A percentile compares a stretch with the other conserved stretches of the same genome.
Evolutionary conservation across 768 basidiomycete genomes (phyloP).

Genomic region (Cystobasidium tubakii): DNA sequence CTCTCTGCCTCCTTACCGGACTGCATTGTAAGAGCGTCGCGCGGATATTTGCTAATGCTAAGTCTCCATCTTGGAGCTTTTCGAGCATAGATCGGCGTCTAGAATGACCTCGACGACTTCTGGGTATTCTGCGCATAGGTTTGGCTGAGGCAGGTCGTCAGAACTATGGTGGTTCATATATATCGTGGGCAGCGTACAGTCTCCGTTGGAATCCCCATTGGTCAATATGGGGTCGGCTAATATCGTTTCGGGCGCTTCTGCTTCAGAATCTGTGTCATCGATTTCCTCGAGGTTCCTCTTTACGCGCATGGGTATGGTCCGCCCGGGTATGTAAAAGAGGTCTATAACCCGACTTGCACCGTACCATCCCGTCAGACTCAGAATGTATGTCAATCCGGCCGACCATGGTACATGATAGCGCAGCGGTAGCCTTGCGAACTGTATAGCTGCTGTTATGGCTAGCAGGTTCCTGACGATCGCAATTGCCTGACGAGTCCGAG

Average conservation of each 20-base stretch:
- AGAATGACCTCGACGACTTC: neutral
- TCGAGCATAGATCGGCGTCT: slow-evolving; percentile 4
- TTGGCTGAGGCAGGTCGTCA: too few species aligned
- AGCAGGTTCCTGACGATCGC: neutral
- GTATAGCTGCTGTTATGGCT: slow-evolving; percentile 7
- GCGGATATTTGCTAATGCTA: slow-evolving; percentile 1
- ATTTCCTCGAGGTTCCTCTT: slow-evolving; percentile 21
- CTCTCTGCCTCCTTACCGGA: slow-evolving; percentile 12
- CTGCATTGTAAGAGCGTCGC: slow-evolving; percentile 13
- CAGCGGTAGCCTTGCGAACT: slow-evolving; percentile 25
- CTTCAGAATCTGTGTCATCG: slow-evolving; percentile 33
- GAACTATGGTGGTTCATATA: too few species aligned
- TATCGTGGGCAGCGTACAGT: neutral
- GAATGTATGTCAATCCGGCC: slow-evolving; percentile 31
- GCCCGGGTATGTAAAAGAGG: slow-evolving; percentile 15
- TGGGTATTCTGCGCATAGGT: neutral
- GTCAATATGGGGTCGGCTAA: neutral
- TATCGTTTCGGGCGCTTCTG: neutral
- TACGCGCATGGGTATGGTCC: slow-evolving; percentile 14
- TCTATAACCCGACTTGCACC: slow-evolving; percentile 20
- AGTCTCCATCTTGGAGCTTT: neutral
- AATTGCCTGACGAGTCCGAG: neutral
- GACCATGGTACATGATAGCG: slow-evolving; percentile 27
- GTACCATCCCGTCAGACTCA: slow-evolving; percentile 31
- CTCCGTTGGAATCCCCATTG: neutral